Evolutionary conservation across 768 basidiomycete species (phyloP).

Genomic region (Russula vinacea): DNA sequence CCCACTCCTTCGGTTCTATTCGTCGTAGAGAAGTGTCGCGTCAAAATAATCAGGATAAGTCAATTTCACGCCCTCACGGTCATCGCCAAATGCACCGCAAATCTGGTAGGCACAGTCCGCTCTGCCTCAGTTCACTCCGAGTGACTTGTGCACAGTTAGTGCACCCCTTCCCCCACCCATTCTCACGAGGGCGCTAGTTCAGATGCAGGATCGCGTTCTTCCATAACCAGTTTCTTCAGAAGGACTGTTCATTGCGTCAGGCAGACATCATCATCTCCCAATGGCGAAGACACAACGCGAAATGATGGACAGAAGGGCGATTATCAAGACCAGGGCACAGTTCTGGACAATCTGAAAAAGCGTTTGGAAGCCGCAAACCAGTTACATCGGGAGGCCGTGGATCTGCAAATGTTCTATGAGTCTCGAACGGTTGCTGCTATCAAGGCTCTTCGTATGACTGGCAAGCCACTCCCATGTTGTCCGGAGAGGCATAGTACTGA

Average conservation of each 20-base stretch:
- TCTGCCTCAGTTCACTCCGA: conserved; percentile 37
- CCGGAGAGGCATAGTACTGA: not conserved
- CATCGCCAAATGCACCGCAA: too few species aligned
- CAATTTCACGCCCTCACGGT: too few species aligned
- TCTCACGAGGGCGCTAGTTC: too few species aligned
- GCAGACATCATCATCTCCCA: conserved; percentile 1
- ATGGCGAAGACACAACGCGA: conserved; percentile 13
- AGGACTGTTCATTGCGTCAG: conserved; percentile 15
- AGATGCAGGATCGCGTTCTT: too few species aligned
- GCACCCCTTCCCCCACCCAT: too few species aligned
- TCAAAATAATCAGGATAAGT: too few species aligned
- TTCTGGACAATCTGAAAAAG: not conserved
- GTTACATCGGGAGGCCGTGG: not conserved
- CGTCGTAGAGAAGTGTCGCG: conserved; percentile 60
- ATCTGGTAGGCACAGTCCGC: too few species aligned
- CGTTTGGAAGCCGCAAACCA: not conserved
- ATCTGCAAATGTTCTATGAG: not conserved
- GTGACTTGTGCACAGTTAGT: conserved; percentile 34
- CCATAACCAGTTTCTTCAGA: too few species aligned
- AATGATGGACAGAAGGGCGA: conserved; percentile 31
- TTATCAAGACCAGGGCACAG: not conserved
- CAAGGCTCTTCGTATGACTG: not conserved
- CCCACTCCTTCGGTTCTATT: conserved; percentile 49
- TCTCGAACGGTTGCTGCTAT: not conserved
- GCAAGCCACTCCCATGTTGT: not conserved